Evolutionary conservation across 2,329 filamentous ascomycete species (phyloP).

Genomic region (Emericellopsis atlantica): DNA sequence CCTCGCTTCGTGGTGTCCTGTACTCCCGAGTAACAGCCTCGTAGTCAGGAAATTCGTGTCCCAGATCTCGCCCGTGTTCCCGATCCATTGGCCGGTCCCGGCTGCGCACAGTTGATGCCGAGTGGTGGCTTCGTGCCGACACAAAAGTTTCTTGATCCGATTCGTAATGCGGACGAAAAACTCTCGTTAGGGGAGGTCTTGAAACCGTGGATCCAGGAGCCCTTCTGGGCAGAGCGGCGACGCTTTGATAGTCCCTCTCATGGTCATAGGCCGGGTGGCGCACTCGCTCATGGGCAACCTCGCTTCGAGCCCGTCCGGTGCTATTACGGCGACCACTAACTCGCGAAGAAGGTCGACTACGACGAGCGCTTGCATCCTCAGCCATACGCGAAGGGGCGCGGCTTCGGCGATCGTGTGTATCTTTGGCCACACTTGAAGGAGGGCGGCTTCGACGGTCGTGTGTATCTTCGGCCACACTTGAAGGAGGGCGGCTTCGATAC

Average conservation of each 20-base stretch:
- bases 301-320: no score
- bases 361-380: no score
- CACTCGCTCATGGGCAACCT: not conserved
- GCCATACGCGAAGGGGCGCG: no score
- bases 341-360: no score
- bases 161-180: not conserved
- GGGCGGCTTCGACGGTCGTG: not conserved
- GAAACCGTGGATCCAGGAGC: not conserved
- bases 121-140: constrained; percentile 26
- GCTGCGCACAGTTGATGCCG: constrained; percentile 17
- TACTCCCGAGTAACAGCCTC: not conserved
- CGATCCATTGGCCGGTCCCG: no score
- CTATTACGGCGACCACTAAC: no score
- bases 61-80: not conserved
- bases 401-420: no score
- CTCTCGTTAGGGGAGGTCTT: not conserved
- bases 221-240: no score
- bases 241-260: no score
- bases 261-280: not conserved
- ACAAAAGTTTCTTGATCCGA: constrained; percentile 24
- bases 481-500: not conserved
- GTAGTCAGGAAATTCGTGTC: not conserved
- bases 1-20: not conserved
- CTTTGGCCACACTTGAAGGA: not conserved
- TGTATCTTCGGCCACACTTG: not conserved